Conservation (phyloP, 768 basidiomycete genomes). For the Boletellus ananas region DNA sequence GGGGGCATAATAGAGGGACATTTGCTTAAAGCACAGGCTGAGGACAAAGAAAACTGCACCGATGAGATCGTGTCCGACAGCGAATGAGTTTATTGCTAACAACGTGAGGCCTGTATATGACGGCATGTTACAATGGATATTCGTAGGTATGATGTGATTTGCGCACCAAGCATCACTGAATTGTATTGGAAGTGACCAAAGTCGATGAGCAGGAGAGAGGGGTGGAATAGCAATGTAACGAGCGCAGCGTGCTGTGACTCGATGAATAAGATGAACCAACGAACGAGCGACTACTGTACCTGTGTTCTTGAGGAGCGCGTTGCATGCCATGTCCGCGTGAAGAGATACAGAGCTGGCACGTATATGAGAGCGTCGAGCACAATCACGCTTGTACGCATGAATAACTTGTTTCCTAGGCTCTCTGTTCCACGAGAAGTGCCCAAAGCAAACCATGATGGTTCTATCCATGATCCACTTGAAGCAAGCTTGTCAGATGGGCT, state of each 20-base stretch:
- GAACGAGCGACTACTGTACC: slow-evolving; percentile 38
- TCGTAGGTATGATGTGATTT: not conserved
- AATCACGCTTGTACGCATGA: slow-evolving; percentile 79
- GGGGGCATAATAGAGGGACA: slow-evolving; percentile 92
- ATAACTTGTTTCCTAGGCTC: slow-evolving; percentile 59
- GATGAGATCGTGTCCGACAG: slow-evolving; percentile 60
- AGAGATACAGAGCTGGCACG: slow-evolving; percentile 67
- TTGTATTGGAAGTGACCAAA: slow-evolving; percentile 97
- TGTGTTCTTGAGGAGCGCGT: slow-evolving; percentile 73
- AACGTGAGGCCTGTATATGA: slow-evolving; percentile 56
- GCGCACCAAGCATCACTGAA: slow-evolving; percentile 83
- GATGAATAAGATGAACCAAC: not conserved
- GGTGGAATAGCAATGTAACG: slow-evolving; percentile 73
- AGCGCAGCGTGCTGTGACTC: slow-evolving; percentile 47
- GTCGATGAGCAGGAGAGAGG: slow-evolving; percentile 79
- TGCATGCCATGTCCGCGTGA: slow-evolving; percentile 61
- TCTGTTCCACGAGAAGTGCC: slow-evolving; percentile 72
- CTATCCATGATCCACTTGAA: slow-evolving; percentile 45
- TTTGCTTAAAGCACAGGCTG: slow-evolving; percentile 93
- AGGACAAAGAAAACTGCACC: slow-evolving; percentile 79
- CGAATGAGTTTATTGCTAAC: slow-evolving; percentile 66
- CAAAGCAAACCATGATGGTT: slow-evolving; percentile 67
- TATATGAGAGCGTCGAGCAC: slow-evolving; percentile 68
- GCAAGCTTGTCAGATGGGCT: slow-evolving; percentile 3
- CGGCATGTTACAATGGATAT: not conserved